Evolutionary conservation across 176 grass and related monocot species (phyloP).

Genomic region (Themeda triandra): DNA sequence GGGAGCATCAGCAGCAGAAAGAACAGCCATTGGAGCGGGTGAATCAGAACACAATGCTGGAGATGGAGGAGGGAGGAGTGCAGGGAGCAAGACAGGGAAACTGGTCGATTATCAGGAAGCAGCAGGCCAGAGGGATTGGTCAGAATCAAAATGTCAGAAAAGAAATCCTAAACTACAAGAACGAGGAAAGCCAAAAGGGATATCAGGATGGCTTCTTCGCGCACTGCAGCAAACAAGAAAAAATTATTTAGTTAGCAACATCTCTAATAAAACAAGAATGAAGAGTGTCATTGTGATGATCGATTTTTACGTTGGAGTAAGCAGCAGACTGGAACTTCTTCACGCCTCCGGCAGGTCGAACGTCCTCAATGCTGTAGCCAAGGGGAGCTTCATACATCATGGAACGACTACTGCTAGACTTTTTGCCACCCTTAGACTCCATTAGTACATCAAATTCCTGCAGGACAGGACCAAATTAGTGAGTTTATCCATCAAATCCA

Average conservation of each 20-base stretch:
- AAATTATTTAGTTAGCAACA: conserved; percentile 1
- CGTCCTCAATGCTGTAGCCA: conserved; percentile 78
- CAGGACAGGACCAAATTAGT: not conserved
- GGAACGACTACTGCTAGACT: conserved; percentile 75
- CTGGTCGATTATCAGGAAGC: conserved; percentile 57
- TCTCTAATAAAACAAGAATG: not conserved
- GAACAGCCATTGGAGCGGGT: conserved; percentile 49
- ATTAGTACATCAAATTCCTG: conserved; percentile 80
- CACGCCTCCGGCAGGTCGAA: conserved; percentile 68
- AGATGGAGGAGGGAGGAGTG: conserved; percentile 30
- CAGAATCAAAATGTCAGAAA: conserved; percentile 36
- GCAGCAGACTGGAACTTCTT: conserved; percentile 83
- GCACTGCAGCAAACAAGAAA: conserved; percentile 59
- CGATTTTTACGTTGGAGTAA: conserved; percentile 68
- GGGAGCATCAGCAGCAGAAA: conserved; percentile 32
- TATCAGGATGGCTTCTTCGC: conserved; percentile 85
- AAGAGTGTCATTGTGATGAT: not conserved
- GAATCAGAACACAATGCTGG: conserved; percentile 19
- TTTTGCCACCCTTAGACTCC: conserved; percentile 72
- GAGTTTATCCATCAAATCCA: not conserved
- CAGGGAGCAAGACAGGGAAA: conserved; percentile 30
- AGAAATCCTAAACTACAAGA: conserved; percentile 59
- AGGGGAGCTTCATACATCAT: conserved; percentile 78
- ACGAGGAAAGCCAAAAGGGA: conserved; percentile 21
- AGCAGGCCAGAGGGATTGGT: conserved; percentile 60